These are phyloP conservation scores for Backusella tarrabulga DNA, from an alignment of 192 early-diverging fungal genomes.

Conservation along the genomic window DNA sequence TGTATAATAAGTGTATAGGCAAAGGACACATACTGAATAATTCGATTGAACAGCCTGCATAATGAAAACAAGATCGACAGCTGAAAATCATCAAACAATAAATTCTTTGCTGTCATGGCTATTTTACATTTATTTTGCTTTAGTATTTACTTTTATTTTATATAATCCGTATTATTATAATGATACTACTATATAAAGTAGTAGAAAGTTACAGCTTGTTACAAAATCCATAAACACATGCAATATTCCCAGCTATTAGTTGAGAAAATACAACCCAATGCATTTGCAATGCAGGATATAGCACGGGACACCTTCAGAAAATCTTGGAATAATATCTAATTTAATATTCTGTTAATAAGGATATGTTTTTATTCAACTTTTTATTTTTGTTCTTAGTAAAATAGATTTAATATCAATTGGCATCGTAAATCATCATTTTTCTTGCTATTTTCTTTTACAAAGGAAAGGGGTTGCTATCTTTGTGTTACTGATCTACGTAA, in stretches of 20 bases:
- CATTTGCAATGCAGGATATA: neutral
- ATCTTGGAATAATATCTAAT: neutral
- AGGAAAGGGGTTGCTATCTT: neutral
- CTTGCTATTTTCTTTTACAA: neutral
- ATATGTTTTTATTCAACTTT: neutral
- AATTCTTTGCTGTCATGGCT: neutral
- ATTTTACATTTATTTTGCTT: neutral
- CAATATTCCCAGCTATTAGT: neutral
- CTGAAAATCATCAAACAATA: neutral
- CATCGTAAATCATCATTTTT: neutral
- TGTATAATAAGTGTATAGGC: neutral
- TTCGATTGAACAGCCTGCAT: neutral
- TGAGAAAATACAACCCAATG: neutral
- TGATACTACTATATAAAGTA: neutral
- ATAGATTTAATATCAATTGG: conserved; percentile 81
- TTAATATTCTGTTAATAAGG: neutral
- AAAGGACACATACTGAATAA: neutral
- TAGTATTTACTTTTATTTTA: neutral
- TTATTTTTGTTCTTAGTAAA: conserved; percentile 16
- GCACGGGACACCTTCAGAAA: neutral
- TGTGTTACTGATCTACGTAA: neutral
- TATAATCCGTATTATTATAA: neutral
- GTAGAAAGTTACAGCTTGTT: neutral
- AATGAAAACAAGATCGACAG: neutral
- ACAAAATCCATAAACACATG: neutral